These are phyloP conservation scores for Dictyophora rubrovolvata DNA, from an alignment of 768 basidiomycete species.

Conservation along the genomic window DNA sequence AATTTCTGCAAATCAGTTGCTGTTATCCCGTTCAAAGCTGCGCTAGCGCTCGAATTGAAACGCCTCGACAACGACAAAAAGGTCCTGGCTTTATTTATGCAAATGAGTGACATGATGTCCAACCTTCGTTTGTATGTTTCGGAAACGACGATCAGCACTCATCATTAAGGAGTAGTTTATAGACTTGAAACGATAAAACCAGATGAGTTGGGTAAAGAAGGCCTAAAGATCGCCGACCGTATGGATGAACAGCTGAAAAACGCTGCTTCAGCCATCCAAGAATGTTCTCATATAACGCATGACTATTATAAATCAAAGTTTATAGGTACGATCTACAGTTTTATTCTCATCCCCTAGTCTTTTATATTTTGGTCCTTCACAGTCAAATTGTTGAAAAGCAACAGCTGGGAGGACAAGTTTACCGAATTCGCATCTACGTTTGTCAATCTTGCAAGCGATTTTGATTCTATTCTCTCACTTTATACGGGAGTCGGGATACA, in stretches of 20 bases:
- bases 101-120: constrained; percentile 6
- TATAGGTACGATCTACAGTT: background rate
- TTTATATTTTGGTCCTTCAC: background rate
- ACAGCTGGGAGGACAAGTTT: background rate
- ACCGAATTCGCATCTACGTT: background rate
- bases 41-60: background rate
- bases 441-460: background rate
- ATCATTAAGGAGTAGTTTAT: background rate
- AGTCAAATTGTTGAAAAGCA: background rate
- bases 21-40: background rate
- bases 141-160: background rate
- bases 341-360: no score
- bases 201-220: background rate
- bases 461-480: background rate
- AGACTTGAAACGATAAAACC: background rate
- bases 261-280: background rate
- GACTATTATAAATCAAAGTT: background rate
- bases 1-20: background rate
- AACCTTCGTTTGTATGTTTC: background rate
- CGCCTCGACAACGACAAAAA: background rate
- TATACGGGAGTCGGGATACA: background rate
- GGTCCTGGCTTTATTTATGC: background rate
- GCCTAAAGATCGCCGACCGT: background rate
- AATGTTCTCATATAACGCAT: background rate
- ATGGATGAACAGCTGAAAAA: background rate